These are phyloP conservation scores for Millerozyma miso DNA, from an alignment of 805 yeast species.

Conservation along the genomic window DNA sequence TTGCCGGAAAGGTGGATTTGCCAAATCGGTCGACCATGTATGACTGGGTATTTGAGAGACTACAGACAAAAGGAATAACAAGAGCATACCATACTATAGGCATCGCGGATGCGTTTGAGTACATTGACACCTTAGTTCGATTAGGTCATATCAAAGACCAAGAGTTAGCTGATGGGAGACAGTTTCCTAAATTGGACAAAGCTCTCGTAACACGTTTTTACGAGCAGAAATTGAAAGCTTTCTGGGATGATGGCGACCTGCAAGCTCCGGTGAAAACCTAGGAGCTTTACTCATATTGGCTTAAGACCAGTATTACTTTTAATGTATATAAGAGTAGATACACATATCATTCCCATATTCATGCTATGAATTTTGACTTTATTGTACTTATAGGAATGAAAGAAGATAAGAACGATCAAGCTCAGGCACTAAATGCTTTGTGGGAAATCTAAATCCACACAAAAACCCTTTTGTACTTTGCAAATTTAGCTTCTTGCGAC, in stretches of 20 bases:
- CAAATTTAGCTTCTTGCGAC: no score
- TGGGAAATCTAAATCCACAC: no score
- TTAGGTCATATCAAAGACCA: conserved; percentile 18
- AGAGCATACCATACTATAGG: conserved; percentile 33
- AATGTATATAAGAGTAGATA: no score
- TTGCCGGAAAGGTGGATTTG: conserved; percentile 23
- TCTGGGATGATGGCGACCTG: conserved; percentile 18
- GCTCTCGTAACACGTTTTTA: conserved; percentile 12
- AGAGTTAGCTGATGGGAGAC: conserved; percentile 14
- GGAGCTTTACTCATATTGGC: no score
- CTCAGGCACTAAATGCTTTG: no score
- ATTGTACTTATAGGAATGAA: no score
- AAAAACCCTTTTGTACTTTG: no score
- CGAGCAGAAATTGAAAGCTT: conserved; percentile 13
- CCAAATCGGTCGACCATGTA: conserved; percentile 26
- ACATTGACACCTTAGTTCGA: conserved; percentile 16
- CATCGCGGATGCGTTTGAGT: conserved; percentile 23
- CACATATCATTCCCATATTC: no score
- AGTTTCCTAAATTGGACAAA: conserved; percentile 16
- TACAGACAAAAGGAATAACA: conserved; percentile 20
- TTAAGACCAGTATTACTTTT: no score
- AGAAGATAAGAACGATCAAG: no score
- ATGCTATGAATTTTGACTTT: no score
- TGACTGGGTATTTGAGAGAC: conserved; percentile 25
- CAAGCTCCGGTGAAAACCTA: not conserved